A percentile compares a stretch with the other conserved stretches of the same genome.
phyloP scores from a whole-genome alignment of 2,329 filamentous ascomycete species.

The Fusarium euwallaceae region DNA sequence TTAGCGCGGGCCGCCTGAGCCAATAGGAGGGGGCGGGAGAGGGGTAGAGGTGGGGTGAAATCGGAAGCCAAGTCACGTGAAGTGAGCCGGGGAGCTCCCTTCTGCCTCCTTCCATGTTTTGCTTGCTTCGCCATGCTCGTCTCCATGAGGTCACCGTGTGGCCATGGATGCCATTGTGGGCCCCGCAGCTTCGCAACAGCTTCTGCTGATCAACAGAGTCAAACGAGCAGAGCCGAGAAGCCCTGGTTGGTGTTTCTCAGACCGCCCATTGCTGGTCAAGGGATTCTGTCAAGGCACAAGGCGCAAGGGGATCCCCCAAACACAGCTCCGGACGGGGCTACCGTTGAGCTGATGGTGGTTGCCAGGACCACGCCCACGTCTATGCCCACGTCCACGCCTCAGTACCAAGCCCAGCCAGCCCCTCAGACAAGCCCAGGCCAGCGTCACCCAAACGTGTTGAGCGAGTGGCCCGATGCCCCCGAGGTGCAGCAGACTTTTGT shows the following conservation, averaged over 20 bases:
- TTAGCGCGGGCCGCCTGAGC: conserved; percentile 51
- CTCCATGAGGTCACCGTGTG: conserved; percentile 46
- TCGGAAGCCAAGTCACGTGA: conserved; percentile 49
- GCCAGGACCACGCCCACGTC: conserved; percentile 34
- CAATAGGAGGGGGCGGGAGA: conserved; percentile 41
- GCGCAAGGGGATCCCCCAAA: conserved; percentile 35
- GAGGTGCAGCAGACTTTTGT: conserved; percentile 47
- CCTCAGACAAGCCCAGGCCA: conserved; percentile 28
- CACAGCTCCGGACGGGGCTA: conserved; percentile 37
- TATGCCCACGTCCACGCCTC: conserved; percentile 10
- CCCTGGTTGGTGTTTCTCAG: conserved; percentile 22
- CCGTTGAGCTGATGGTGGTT: conserved; percentile 41
- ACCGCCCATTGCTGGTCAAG: conserved; percentile 37
- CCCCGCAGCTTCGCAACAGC: conserved; percentile 36
- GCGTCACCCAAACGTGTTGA: conserved; percentile 29
- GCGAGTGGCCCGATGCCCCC: conserved; percentile 43
- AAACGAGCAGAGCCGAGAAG: conserved; percentile 14
- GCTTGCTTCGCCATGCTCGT: conserved; percentile 12
- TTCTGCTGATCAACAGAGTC: conserved; percentile 32
- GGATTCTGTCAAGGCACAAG: conserved; percentile 22
- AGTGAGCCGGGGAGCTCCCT: conserved; percentile 31
- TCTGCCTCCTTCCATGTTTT: conserved; percentile 22
- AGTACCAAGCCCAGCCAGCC: conserved; percentile 8
- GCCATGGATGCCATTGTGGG: conserved; percentile 34
- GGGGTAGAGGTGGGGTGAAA: conserved; percentile 27